These are phyloP conservation scores for Acanthamoeba royreba DNA, from an alignment of 208 protist genomes.

Conservation along the genomic window DNA sequence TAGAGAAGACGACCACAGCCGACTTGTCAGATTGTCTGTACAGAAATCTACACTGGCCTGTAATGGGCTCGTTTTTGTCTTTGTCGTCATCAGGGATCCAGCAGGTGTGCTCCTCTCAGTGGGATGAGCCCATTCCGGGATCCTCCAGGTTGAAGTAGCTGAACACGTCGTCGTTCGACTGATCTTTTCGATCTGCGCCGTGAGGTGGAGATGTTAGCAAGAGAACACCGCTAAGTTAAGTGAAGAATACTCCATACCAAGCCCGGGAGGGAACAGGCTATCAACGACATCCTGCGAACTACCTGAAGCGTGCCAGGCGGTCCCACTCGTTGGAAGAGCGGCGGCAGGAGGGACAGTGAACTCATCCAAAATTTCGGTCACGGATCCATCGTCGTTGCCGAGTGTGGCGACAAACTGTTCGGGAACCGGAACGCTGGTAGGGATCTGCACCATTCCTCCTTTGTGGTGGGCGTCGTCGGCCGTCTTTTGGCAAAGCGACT, in stretches of 20 bases:
- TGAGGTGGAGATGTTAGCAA: too few species aligned
- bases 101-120: not conserved
- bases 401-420: not conserved
- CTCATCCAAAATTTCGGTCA: not conserved
- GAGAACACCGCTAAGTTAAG: not conserved
- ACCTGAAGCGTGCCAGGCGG: not conserved
- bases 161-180: not conserved
- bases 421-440: not conserved
- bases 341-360: not conserved
- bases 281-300: not conserved
- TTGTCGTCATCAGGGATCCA: not conserved
- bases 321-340: not conserved
- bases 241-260: not conserved
- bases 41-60: not conserved
- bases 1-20: too few species aligned
- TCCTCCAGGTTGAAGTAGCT: not conserved
- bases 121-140: not conserved
- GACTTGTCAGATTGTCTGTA: too few species aligned
- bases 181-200: not conserved
- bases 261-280: not conserved
- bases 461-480: not conserved
- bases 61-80: not conserved
- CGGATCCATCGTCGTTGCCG: not conserved
- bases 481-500: not conserved
- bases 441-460: too few species aligned